phyloP scores from a whole-genome alignment of 2,329 filamentous ascomycete genomes.

The Teratosphaeria epicoccoides region DNA sequence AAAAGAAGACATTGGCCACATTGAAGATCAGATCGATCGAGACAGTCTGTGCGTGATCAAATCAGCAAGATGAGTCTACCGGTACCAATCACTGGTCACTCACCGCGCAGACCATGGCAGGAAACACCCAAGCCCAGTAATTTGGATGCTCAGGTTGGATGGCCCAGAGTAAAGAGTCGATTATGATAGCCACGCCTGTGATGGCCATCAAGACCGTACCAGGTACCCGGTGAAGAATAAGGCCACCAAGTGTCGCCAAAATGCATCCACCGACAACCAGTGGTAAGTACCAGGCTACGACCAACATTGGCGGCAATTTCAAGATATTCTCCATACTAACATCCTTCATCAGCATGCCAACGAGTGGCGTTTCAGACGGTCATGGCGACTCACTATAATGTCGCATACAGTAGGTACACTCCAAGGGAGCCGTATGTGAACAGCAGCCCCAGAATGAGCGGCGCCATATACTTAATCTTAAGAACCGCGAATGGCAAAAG shows the following conservation, averaged over 20 bases:
- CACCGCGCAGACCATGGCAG: slow-evolving; percentile 51
- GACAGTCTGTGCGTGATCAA: slow-evolving; percentile 40
- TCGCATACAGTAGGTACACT: slow-evolving; percentile 59
- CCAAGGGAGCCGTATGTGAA: slow-evolving; percentile 60
- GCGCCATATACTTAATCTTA: slow-evolving; percentile 55
- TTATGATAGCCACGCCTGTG: slow-evolving; percentile 49
- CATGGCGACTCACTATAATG: slow-evolving; percentile 49
- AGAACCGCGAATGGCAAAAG: slow-evolving; percentile 63
- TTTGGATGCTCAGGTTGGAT: slow-evolving; percentile 45
- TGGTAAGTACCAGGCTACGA: slow-evolving; percentile 59
- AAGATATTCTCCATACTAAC: slow-evolving; percentile 51
- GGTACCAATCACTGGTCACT: background rate
- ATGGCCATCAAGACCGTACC: slow-evolving; percentile 54
- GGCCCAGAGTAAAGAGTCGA: slow-evolving; percentile 52
- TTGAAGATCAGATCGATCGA: slow-evolving; percentile 69
- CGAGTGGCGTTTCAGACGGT: background rate
- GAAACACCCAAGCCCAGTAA: slow-evolving; percentile 68
- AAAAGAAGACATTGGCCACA: slow-evolving; percentile 63
- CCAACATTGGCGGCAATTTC: slow-evolving; percentile 47
- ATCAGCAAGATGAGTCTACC: background rate
- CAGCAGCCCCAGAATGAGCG: slow-evolving; percentile 50
- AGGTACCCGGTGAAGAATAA: slow-evolving; percentile 56
- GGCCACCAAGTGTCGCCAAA: slow-evolving; percentile 51
- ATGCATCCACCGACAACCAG: slow-evolving; percentile 58
- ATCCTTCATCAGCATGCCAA: background rate